phyloP scores from a whole-genome alignment of 1,139 yeast genomes.

The Protomyces inouyei region DNA sequence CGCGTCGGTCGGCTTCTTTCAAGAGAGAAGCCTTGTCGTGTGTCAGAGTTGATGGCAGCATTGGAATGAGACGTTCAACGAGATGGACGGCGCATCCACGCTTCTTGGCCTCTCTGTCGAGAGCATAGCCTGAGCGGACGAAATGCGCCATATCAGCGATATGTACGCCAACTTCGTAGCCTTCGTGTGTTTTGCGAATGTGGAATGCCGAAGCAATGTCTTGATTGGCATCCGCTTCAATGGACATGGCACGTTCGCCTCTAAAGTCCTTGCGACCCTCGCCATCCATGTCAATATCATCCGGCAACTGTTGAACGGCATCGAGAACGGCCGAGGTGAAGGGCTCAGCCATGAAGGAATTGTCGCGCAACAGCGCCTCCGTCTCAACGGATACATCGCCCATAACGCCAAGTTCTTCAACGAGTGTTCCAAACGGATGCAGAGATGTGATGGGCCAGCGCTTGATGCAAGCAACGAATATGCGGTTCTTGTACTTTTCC shows the following conservation, averaged over 20 bases:
- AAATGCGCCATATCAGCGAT: slow-evolving; percentile 71
- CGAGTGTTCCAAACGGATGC: slow-evolving; percentile 94
- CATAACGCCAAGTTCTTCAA: slow-evolving; percentile 77
- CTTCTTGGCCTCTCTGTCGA: slow-evolving; percentile 87
- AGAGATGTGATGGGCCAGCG: slow-evolving; percentile 99
- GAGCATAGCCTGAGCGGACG: slow-evolving; percentile 62
- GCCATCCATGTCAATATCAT: slow-evolving; percentile 33
- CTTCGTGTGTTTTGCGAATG: slow-evolving; percentile 23
- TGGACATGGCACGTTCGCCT: slow-evolving; percentile 56
- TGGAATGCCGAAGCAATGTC: slow-evolving; percentile 40
- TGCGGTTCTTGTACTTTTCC: slow-evolving; percentile 69
- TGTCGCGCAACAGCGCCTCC: slow-evolving; percentile 85
- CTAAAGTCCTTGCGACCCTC: slow-evolving; percentile 54
- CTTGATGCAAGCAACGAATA: slow-evolving; percentile 90
- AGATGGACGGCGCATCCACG: slow-evolving; percentile 84
- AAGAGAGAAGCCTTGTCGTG: slow-evolving; percentile 55
- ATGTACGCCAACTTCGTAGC: slow-evolving; percentile 62
- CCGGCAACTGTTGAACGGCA: slow-evolving; percentile 38
- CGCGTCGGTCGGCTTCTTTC: slow-evolving; percentile 57
- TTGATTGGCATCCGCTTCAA: slow-evolving; percentile 47
- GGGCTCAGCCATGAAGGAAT: slow-evolving; percentile 84
- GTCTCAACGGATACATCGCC: slow-evolving; percentile 75
- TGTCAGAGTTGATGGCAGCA: slow-evolving; percentile 65
- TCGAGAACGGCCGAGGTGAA: slow-evolving; percentile 53
- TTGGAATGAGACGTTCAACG: slow-evolving; percentile 68